Evolutionary conservation across 805 yeast species (phyloP).

Genomic region (Lachancea lanzarotensis): DNA sequence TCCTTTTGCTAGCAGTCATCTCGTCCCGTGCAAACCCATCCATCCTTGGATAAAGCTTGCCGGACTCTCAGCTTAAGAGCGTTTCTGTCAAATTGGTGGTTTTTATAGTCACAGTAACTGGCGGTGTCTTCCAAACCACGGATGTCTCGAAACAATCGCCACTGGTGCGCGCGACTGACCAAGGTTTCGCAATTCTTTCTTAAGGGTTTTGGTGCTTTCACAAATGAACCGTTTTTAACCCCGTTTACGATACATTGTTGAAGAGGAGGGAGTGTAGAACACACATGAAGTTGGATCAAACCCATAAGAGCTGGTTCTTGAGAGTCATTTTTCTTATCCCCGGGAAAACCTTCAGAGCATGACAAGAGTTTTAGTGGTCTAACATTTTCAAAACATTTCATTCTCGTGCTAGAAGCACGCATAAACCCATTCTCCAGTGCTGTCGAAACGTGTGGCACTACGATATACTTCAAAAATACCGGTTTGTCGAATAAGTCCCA

Average conservation of each 20-base stretch:
- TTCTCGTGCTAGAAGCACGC: constrained; percentile 14
- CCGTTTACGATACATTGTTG: constrained; percentile 46
- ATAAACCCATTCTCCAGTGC: constrained; percentile 3
- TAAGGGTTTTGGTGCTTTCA: constrained; percentile 39
- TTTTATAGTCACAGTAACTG: constrained; percentile 33
- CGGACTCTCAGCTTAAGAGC: constrained; percentile 28
- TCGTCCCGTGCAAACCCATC: constrained; percentile 41
- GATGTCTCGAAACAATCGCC: constrained; percentile 16
- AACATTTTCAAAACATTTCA: background rate
- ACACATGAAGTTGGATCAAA: constrained; percentile 10
- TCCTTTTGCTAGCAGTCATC: constrained; percentile 36
- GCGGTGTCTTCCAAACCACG: background rate
- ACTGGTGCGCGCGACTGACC: constrained; percentile 24
- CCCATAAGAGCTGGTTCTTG: constrained; percentile 22
- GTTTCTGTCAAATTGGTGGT: constrained; percentile 23
- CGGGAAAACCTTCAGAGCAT: constrained; percentile 14
- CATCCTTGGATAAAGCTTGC: constrained; percentile 29
- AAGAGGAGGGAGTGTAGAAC: background rate
- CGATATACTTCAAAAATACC: constrained; percentile 40
- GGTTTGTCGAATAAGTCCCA: constrained; percentile 31
- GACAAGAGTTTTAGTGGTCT: constrained; percentile 10
- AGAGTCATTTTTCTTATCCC: constrained; percentile 11
- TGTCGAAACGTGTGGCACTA: constrained; percentile 35
- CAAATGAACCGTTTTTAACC: constrained; percentile 50
- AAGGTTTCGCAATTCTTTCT: constrained; percentile 35